Evolutionary conservation across 139 green algal species (phyloP), one percentile per base, ranked within the genome.

Genomic region (Chlamydomonas sp.): DNA sequence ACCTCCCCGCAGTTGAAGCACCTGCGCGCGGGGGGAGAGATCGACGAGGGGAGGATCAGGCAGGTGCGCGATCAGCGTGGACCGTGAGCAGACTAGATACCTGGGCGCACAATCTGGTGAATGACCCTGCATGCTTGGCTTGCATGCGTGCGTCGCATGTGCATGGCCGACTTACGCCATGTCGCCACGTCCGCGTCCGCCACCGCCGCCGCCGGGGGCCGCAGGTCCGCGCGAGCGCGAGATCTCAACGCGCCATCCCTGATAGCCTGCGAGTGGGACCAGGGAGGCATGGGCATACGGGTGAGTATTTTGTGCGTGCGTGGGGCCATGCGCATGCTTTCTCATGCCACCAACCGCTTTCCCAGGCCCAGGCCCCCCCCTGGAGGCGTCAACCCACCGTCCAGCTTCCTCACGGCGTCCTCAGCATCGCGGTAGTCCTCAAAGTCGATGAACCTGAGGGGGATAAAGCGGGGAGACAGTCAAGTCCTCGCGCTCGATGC

Each of bases 361-460:
- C 10, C 30, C 54, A 64, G 34, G 26, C 24, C 34, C 30, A 64
- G 54, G 54, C 16, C 22, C 20, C 47, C 22, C 20, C 20, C 47
- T 28, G 47, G 16, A 57, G 20, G 22, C 20, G 16, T 22, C 47
- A 57, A 16, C 20, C 16, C 20, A 67, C 67, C 67, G 36, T 73
- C 54, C 49, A 66, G 6, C 28, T 65, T 65, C 50, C 58, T 58
- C 35, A 76, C 70, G 66, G 48, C 61, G 49, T 76, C 70, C 13
- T 70, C 70, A 35, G 70, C 70, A 58, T 76, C 70, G n/a, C 70
- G n/a, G 1, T 35, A 31, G 28, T 76, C 70, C 22, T 71, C 58
- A 58, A 62, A 74, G 22, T 74, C 69, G 35, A 74, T 62, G 29
- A 74, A 64, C 16, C 54, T 64, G 54, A 64, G 16, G 54, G 24